A percentile compares a stretch with the other conserved stretches of the same genome.
phyloP scores from a whole-genome alignment of 495 filamentous ascomycete species.

The Chaetomium cochliodes region DNA sequence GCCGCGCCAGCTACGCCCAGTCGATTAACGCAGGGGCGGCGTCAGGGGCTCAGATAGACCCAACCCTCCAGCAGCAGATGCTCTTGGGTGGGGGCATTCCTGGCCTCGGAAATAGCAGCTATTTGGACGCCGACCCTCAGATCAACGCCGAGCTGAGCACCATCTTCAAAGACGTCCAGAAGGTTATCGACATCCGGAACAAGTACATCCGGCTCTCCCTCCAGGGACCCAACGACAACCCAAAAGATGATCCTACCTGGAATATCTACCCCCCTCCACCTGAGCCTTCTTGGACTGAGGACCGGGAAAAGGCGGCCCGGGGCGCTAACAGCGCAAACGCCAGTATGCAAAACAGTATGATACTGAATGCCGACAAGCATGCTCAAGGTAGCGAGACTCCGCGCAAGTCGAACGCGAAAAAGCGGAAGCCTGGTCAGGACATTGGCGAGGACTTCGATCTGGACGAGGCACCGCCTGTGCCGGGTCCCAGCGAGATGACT shows the following conservation, averaged over 20 bases:
- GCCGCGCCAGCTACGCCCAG: conserved; percentile 24
- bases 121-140: conserved; percentile 60
- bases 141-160: conserved; percentile 76
- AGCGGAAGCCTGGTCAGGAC: conserved; percentile 82
- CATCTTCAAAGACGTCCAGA: conserved; percentile 86
- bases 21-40: conserved; percentile 20
- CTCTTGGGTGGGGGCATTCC: conserved; percentile 31
- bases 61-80: conserved; percentile 33
- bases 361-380: conserved; percentile 45
- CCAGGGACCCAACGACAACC: conserved; percentile 77
- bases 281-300: conserved; percentile 82
- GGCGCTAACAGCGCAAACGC: conserved; percentile 45
- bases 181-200: conserved; percentile 76
- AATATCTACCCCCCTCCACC: conserved; percentile 86
- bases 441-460: conserved; percentile 79
- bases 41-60: conserved; percentile 33
- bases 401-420: conserved; percentile 46
- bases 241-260: conserved; percentile 81
- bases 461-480: conserved; percentile 69
- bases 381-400: conserved; percentile 23
- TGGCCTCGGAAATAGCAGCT: conserved; percentile 41
- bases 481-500: conserved; percentile 63
- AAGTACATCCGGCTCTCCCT: conserved; percentile 88
- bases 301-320: conserved; percentile 50
- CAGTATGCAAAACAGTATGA: conserved; percentile 57